These are phyloP conservation scores for Eucalyptus regnans DNA, from an alignment of 345 rosid species.

Conservation along the genomic window DNA sequence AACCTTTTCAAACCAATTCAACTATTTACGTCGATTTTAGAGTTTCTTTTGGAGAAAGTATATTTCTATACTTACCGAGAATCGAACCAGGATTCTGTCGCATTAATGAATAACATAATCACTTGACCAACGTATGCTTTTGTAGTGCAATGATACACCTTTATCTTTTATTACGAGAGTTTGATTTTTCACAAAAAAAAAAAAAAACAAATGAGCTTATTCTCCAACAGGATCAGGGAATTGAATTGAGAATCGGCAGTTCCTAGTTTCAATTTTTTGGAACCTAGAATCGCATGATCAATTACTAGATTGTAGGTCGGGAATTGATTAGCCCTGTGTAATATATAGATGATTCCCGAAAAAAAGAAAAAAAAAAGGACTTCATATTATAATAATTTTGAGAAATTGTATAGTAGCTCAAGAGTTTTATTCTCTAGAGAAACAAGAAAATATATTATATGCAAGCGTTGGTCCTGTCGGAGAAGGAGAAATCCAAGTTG, in stretches of 20 bases:
- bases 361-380: too few species aligned
- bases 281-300: background rate
- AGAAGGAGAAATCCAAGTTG: background rate
- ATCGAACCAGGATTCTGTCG: rapidly evolving
- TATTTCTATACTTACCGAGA: rapidly evolving
- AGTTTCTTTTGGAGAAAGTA: background rate
- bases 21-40: background rate
- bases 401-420: background rate
- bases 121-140: background rate
- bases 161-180: background rate
- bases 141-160: too few species aligned
- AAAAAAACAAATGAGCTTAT: background rate
- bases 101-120: background rate
- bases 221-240: rapidly evolving
- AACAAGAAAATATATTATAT: background rate
- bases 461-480: background rate
- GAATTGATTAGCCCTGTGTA: background rate
- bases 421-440: background rate
- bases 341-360: background rate
- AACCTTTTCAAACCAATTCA: too few species aligned
- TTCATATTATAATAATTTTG: background rate
- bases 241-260: rapidly evolving
- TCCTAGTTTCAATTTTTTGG: too few species aligned
- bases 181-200: background rate
- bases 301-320: background rate